Evolutionary conservation across 768 basidiomycete genomes (phyloP).

Genomic region (Rhodotorula graminis): DNA sequence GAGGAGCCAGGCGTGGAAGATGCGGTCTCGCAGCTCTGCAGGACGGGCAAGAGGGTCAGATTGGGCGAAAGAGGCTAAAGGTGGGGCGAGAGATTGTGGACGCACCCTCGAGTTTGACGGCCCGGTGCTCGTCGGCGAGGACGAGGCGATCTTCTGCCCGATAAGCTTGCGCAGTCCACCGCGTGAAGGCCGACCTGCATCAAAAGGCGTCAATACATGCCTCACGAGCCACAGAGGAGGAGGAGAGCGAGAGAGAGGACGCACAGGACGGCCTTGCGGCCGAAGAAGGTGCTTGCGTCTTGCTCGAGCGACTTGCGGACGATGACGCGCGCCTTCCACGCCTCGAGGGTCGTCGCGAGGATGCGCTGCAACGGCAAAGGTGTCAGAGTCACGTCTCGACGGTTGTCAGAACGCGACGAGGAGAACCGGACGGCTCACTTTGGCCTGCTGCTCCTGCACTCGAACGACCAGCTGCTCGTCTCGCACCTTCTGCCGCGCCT

Average conservation of each 20-base stretch:
- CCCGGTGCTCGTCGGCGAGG: conserved; percentile 4
- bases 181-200: conserved; percentile 1
- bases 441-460: neutral
- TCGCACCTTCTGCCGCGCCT: conserved; percentile 1
- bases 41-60: neutral
- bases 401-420: too few relatives aligned
- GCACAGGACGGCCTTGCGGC: neutral
- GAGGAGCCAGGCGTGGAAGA: conserved; percentile 14
- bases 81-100: neutral
- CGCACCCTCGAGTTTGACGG: conserved; percentile 20
- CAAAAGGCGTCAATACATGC: neutral
- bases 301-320: neutral
- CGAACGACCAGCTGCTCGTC: neutral
- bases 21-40: conserved; percentile 17
- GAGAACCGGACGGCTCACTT: neutral
- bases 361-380: neutral
- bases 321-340: conserved; percentile 17
- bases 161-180: conserved; percentile 2
- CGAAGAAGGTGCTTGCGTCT: conserved; percentile 1
- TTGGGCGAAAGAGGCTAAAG: too few relatives aligned
- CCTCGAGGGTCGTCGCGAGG: neutral
- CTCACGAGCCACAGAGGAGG: too few relatives aligned
- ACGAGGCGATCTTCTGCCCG: neutral
- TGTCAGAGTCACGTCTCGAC: too few relatives aligned
- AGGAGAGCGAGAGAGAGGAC: neutral